Conservation (phyloP, 176 grass and related monocot species). For the Eleusine coracana region DNA sequence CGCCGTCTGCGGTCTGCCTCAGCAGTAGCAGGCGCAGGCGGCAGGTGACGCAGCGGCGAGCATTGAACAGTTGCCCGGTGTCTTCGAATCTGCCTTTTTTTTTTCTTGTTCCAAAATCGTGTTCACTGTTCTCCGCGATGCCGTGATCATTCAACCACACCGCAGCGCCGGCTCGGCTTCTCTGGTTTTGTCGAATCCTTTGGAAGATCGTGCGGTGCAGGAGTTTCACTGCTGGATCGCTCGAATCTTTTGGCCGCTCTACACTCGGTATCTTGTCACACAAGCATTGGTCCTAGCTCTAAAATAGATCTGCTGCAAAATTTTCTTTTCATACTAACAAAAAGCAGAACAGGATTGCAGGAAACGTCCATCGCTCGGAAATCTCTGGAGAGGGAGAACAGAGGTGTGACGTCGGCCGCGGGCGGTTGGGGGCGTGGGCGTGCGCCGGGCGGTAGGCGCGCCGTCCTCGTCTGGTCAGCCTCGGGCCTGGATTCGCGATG, state of each 20-base stretch:
- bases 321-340: neutral
- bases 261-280: neutral
- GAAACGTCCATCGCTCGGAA: neutral
- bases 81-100: neutral
- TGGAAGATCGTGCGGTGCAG: neutral
- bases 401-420: neutral
- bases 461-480: slow-evolving; percentile 34
- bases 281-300: slow-evolving; percentile 16
- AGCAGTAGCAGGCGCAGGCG: neutral
- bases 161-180: neutral
- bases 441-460: slow-evolving; percentile 14
- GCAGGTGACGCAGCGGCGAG: neutral
- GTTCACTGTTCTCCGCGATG: neutral
- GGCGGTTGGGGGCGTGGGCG: neutral
- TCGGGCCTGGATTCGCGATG: neutral
- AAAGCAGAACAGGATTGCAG: neutral
- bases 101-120: neutral
- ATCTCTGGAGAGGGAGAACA: neutral
- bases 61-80: neutral
- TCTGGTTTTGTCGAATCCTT: neutral
- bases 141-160: neutral
- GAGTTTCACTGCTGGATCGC: neutral
- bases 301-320: neutral
- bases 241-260: neutral
- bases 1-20: neutral